Percentiles rank a stretch among this genome's conserved stretches.
Evolutionary conservation across 345 rosid species (phyloP).

Genomic region (Bruguiera parviflora): DNA sequence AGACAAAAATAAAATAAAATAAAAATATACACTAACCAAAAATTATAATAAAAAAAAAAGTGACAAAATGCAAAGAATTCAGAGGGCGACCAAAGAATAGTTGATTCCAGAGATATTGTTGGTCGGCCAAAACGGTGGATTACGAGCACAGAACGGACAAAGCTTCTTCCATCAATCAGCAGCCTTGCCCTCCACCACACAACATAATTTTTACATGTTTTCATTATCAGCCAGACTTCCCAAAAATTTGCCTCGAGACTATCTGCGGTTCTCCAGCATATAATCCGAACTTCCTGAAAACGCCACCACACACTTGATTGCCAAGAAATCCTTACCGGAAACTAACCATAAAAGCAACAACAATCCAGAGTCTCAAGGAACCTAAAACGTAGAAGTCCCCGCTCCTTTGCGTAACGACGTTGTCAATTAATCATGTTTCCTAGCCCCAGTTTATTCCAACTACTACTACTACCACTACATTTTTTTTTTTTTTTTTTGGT

Average conservation of each 20-base stretch:
- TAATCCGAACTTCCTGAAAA: conserved; percentile 39
- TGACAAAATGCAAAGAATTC: no score
- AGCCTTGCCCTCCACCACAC: neutral
- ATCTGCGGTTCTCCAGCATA: neutral
- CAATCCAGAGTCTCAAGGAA: conserved; percentile 68
- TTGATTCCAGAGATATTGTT: no score
- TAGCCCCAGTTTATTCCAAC: no score
- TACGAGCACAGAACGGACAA: neutral
- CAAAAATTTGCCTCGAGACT: neutral
- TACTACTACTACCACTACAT: no score
- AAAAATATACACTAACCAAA: no score
- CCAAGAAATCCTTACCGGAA: conserved; percentile 70
- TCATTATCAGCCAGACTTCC: neutral
- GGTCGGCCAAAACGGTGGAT: no score
- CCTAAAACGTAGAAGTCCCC: neutral
- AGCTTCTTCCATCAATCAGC: neutral
- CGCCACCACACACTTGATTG: conserved; percentile 43
- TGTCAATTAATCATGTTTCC: no score
- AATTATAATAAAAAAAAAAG: no score
- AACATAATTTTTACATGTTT: neutral
- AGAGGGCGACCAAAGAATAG: no score
- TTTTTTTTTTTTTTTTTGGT: no score
- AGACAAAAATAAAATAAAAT: no score
- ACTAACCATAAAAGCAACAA: conserved; percentile 59
- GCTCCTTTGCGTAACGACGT: no score